Conservation (phyloP, 768 basidiomycete genomes). For the Cubamyces lactineus region DNA sequence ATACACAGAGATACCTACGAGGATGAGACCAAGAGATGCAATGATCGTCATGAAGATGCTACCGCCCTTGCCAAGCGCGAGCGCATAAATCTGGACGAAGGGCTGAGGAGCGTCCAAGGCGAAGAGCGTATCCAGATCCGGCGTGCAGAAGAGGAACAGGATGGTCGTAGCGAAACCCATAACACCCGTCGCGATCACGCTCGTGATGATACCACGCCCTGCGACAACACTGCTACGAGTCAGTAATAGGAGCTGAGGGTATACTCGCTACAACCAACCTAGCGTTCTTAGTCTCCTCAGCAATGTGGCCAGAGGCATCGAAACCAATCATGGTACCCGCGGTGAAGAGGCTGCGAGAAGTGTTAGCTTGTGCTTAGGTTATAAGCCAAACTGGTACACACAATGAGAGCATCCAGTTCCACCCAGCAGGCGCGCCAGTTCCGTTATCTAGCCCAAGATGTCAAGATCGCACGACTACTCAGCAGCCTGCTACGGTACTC, state of each 20-base stretch:
- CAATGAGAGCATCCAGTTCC: constrained; percentile 94
- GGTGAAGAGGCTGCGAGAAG: constrained; percentile 67
- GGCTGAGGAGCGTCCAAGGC: constrained; percentile 84
- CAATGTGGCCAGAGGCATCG: constrained; percentile 49
- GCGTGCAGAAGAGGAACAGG: constrained; percentile 83
- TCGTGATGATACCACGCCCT: constrained; percentile 79
- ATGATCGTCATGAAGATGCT: constrained; percentile 89
- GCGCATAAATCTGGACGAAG: constrained; percentile 84
- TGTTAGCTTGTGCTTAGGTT: not conserved
- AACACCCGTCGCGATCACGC: constrained; percentile 76
- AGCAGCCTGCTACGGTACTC: constrained; percentile 29
- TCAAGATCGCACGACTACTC: not conserved
- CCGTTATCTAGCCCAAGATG: constrained; percentile 69
- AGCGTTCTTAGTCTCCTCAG: constrained; percentile 39
- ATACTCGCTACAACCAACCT: constrained; percentile 23
- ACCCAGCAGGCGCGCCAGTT: constrained; percentile 81
- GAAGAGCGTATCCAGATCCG: constrained; percentile 76
- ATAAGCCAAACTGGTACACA: constrained; percentile 38
- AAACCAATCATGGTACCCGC: constrained; percentile 90
- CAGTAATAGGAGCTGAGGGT: not conserved
- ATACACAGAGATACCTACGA: constrained; percentile 50
- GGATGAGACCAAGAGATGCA: constrained; percentile 80
- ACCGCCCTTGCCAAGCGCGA: constrained; percentile 78
- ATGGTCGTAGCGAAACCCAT: constrained; percentile 81
- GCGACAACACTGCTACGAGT: constrained; percentile 62